Conservation (phyloP, 495 filamentous ascomycete genomes). For the Achaetomiella virescens region DNA sequence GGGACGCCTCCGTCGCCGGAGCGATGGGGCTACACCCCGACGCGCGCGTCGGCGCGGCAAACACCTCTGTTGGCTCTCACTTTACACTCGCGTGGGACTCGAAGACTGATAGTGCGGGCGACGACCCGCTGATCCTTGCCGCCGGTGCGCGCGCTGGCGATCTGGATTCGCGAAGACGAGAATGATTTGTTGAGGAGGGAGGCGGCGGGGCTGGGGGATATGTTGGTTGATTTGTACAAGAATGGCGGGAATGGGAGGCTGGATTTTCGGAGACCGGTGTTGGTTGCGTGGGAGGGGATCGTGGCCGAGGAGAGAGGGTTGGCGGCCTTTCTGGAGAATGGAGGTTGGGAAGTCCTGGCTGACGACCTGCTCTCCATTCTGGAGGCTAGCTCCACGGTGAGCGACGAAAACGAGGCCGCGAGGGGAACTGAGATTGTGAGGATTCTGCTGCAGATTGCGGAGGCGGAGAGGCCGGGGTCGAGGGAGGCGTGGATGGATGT, state of each 20-base stretch:
- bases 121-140: constrained; percentile 45
- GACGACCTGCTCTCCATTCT: constrained; percentile 41
- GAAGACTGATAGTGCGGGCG: constrained; percentile 29
- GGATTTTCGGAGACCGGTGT: constrained; percentile 46
- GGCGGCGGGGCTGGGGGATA: constrained; percentile 49
- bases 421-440: constrained; percentile 50
- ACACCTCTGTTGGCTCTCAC: constrained; percentile 29
- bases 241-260: constrained; percentile 16
- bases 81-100: constrained; percentile 49
- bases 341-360: constrained; percentile 43
- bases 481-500: constrained; percentile 46
- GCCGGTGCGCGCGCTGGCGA: constrained; percentile 45
- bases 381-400: constrained; percentile 10
- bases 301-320: constrained; percentile 37
- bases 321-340: constrained; percentile 33
- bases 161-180: constrained; percentile 61
- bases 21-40: constrained; percentile 48
- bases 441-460: constrained; percentile 41
- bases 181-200: constrained; percentile 49
- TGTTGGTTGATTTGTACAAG: constrained; percentile 52
- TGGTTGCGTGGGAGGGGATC: constrained; percentile 50
- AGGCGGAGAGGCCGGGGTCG: constrained; percentile 32
- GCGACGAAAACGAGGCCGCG: constrained; percentile 24
- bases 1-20: constrained; percentile 52
- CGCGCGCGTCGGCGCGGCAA: constrained; percentile 28